These are phyloP conservation scores for Hortiboletus campestris DNA, from an alignment of 768 basidiomycete genomes.

Conservation along the genomic window DNA sequence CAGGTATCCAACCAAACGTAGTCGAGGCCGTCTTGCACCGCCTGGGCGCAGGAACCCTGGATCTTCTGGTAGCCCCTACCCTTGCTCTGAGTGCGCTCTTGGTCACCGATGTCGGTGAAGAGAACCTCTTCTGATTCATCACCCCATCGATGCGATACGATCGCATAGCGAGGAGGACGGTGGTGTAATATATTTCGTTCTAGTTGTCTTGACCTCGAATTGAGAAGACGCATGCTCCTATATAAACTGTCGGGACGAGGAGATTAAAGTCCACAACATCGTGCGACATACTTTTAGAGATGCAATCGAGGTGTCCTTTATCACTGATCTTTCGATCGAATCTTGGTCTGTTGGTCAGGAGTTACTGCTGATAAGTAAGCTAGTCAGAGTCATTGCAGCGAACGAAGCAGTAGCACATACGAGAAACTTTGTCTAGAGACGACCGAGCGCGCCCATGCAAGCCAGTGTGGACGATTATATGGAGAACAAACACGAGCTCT, in stretches of 20 bases:
- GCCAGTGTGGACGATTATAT: not conserved
- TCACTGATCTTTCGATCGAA: not conserved
- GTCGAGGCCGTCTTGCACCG: slow-evolving; percentile 8
- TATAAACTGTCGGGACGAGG: not conserved
- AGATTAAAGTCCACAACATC: not conserved
- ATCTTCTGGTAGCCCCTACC: slow-evolving; percentile 25
- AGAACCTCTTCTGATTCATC: slow-evolving; percentile 20
- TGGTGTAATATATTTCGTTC: slow-evolving; percentile 15
- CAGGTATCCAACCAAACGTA: slow-evolving; percentile 36
- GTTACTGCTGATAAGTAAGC: not conserved
- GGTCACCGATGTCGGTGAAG: slow-evolving; percentile 25
- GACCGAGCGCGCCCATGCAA: not conserved
- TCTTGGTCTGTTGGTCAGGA: not conserved
- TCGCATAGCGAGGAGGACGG: slow-evolving; percentile 15
- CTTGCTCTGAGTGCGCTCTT: slow-evolving; percentile 5
- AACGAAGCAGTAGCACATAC: not conserved
- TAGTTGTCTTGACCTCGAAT: slow-evolving; percentile 14
- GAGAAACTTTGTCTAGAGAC: not conserved
- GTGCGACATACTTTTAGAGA: slow-evolving; percentile 4
- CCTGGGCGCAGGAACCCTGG: slow-evolving; percentile 17
- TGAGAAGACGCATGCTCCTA: slow-evolving; percentile 25
- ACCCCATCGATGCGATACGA: slow-evolving; percentile 31
- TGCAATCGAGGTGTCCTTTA: too few relatives aligned
- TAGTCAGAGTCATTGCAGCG: not conserved
- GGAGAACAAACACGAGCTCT: slow-evolving; percentile 1